Percentiles rank a stretch among this genome's conserved stretches.
Conservation (phyloP, 345 rosid genomes). For the Arabidopsis arenosa region DNA sequence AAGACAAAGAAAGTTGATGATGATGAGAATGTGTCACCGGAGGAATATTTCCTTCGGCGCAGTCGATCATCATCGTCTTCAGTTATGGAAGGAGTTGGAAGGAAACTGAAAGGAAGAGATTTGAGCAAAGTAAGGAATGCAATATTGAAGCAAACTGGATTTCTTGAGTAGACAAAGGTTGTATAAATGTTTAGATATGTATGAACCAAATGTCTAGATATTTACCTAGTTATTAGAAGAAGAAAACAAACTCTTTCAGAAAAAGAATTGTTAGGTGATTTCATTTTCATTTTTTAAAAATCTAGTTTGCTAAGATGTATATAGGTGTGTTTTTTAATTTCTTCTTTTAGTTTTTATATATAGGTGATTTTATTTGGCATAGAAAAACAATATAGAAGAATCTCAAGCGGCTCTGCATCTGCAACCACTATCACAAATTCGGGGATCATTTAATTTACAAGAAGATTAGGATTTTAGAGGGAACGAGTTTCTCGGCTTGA, state of each 20-base stretch:
- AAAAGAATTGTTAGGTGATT: background rate
- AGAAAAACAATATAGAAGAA: too few species aligned
- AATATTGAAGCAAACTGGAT: slow-evolving; percentile 77
- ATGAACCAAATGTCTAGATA: slow-evolving; percentile 13
- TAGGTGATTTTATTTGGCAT: too few species aligned
- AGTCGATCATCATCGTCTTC: slow-evolving; percentile 67
- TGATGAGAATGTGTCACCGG: slow-evolving; percentile 63
- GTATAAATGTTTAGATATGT: slow-evolving; percentile 9
- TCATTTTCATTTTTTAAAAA: background rate
- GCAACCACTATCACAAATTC: too few species aligned
- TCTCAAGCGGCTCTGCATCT: too few species aligned
- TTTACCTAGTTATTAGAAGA: background rate
- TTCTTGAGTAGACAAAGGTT: slow-evolving; percentile 57
- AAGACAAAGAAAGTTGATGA: slow-evolving; percentile 47
- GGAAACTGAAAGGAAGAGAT: slow-evolving; percentile 87
- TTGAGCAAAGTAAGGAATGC: slow-evolving; percentile 80
- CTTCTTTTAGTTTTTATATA: too few species aligned
- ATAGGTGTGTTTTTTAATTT: background rate
- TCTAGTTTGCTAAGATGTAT: slow-evolving; percentile 18
- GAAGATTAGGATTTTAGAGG: too few species aligned
- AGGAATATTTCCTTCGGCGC: slow-evolving; percentile 69
- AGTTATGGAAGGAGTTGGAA: slow-evolving; percentile 83
- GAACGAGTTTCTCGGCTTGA: too few species aligned
- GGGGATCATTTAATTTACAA: too few species aligned
- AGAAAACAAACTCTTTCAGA: too few species aligned